Percentiles rank a stretch among this genome's conserved stretches.
Conservation (phyloP, 2,329 filamentous ascomycete species). For the Chrysosphaeria jannelii region DNA sequence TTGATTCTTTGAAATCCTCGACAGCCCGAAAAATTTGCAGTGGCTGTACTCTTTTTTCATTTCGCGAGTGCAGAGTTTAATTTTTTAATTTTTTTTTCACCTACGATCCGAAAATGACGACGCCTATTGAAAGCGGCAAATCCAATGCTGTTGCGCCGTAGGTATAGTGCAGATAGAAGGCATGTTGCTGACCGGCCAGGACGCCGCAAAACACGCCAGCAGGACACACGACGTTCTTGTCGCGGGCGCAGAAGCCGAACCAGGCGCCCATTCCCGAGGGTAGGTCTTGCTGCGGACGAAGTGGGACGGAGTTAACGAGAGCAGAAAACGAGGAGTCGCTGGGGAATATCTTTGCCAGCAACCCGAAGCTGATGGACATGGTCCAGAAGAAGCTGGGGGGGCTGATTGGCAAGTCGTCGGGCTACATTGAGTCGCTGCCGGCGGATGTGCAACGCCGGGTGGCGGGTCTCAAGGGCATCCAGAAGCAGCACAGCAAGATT, state of each 20-base stretch:
- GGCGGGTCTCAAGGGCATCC: constrained; percentile 83
- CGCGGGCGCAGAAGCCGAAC: constrained; percentile 81
- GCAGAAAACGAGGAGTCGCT: too few species aligned
- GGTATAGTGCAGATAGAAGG: too few species aligned
- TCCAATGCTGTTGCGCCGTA: too few species aligned
- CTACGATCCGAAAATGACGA: too few species aligned
- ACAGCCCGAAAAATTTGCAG: too few species aligned
- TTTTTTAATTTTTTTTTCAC: too few species aligned
- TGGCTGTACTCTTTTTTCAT: too few species aligned
- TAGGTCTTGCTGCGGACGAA: constrained; percentile 16
- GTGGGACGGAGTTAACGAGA: not conserved
- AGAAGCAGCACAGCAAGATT: constrained; percentile 95
- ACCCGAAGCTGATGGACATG: constrained; percentile 84
- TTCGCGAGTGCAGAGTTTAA: too few species aligned
- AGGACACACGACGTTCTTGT: constrained; percentile 87
- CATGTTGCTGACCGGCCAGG: constrained; percentile 17
- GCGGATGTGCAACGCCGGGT: constrained; percentile 73
- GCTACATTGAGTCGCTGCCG: constrained; percentile 91
- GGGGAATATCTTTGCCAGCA: constrained; percentile 41
- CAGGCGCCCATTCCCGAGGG: constrained; percentile 94
- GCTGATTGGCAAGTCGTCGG: constrained; percentile 81
- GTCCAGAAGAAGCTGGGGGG: constrained; percentile 89
- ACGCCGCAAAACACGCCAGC: constrained; percentile 96
- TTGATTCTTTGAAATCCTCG: too few species aligned
- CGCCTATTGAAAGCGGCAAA: too few species aligned